Evolutionary conservation across 495 filamentous ascomycete genomes (phyloP), one percentile per base, ranked within the genome.

Genomic region (Neurospora tetraspora): DNA sequence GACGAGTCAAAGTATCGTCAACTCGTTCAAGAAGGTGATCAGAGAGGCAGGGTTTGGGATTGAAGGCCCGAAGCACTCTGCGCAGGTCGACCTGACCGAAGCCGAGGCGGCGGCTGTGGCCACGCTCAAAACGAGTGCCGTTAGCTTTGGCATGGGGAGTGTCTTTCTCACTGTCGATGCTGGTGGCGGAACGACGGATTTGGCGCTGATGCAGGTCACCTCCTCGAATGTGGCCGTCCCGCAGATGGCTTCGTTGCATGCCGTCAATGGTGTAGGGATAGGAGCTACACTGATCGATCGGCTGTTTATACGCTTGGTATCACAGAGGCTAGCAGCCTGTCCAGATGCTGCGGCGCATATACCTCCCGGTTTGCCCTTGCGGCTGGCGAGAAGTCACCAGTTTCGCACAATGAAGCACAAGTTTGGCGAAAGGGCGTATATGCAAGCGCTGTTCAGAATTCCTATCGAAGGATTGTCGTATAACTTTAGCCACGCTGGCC

Each of bases 51-150:
- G 89, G 4, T 88, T 87, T 76, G 85, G 85, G 9, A 74, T 74
- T 5, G 83, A 84, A 43, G 81, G 81, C 3, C 70, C 72, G 0
- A 78, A 78, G 20, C 87, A 90, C 77, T 80, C 78, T 6, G 86
- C 85, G 2, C 77, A 74, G n/a, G 88, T 92, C 53, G 88, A 88
- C n/a, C 77, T 91, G 18, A 92, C 90, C 0, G 90, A 92, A 77
- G 89, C 90, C 5, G 90, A 92, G 77, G 90, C 90, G 5, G 89
- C 89, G 8, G 90, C 90, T 14, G 88, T 91, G 0, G 80, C 80
- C 8, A 81, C 79, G 10, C 76, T 81, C 69, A 82, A 81, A 76
- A 78, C 76, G 36, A 78, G 77, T 39, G 68, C 80, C 27, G 75
- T 83, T 6, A 71, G 40, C 53, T 81, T 82, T 43, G 53, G 71